Base-by-base conservation (phyloP, 129 eudicot genomes). In the Saussurea involucrata region DNA sequence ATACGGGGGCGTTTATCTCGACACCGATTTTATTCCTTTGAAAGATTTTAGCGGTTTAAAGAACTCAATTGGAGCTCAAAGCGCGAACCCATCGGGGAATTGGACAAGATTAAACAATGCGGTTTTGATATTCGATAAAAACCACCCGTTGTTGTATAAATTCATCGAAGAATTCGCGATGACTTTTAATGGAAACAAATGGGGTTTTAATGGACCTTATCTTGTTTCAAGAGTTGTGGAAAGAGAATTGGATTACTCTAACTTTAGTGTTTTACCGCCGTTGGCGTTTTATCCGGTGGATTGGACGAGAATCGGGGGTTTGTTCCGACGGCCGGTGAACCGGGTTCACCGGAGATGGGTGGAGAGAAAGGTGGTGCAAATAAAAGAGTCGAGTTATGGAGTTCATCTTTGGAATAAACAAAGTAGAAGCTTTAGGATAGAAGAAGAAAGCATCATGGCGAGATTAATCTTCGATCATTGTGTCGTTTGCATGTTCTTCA, bases 161-260 rank as follows among this genome's bases (percentile, higher is more conserved):
- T 94, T 94, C 85, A 90, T 94, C 1, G 89, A 91, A 72, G 98
- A 94, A 84, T 94, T 94, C 66, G 90, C 90, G 4, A 72, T 32
- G 37, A 82, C 80, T 58, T 94, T 89, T 82, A 82, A 94, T 77
- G 97, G 98, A 46, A 89, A 87, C 58, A 73, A 24, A 57, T 91
- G 98, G 98, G 98, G 98, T 1, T 81, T 82, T n/a, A 94, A 94
- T 49, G 98, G 98, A 1, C 98, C 98, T 10, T 89, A 91, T 74
- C 82, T 94, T 44, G 96, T 91, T 10, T 85, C 97, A 5, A 84
- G 98, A 72, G 93, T 94, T 1, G 92, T 86, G 4, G 76, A 82
- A 25, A 82, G 81, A 18, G 32, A 60, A n/a, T n/a, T 63, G 1
- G 63, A 37, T 1, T 76, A 68, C 2, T 29, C 44, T 13, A 85